A percentile compares a stretch with the other conserved stretches of the same genome.
Conservation (phyloP, 164 flowering plant genomes). For the Vitis cinerea region DNA sequence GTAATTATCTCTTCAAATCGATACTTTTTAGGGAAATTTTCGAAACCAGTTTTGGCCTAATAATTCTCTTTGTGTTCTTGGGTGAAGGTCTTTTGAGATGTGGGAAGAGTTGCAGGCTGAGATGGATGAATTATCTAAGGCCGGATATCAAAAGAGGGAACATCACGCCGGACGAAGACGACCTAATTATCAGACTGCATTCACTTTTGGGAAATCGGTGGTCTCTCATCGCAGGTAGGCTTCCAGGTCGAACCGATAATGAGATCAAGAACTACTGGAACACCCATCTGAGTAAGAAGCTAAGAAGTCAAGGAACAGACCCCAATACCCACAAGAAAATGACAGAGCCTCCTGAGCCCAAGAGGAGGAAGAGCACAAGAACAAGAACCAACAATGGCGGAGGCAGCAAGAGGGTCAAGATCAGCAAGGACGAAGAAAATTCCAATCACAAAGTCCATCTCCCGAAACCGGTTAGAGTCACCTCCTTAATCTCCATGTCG, state of each 20-base stretch:
- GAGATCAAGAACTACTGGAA: constrained; percentile 81
- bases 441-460: constrained; percentile 25
- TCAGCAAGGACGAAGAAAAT: constrained; percentile 1
- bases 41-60: too few relatives aligned
- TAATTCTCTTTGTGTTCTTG: neutral
- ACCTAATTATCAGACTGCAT: constrained; percentile 60
- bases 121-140: constrained; percentile 73
- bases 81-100: constrained; percentile 54
- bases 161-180: constrained; percentile 61
- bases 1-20: constrained; percentile 18
- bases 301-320: constrained; percentile 32
- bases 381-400: constrained; percentile 9
- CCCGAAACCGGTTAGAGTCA: constrained; percentile 39
- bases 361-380: constrained; percentile 14
- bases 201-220: constrained; percentile 62
- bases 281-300: constrained; percentile 56
- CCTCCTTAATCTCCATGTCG: constrained; percentile 11
- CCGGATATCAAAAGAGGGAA: constrained; percentile 69
- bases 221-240: constrained; percentile 65
- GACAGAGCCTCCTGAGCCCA: constrained; percentile 7
- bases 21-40: too few relatives aligned
- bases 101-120: constrained; percentile 67
- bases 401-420: neutral
- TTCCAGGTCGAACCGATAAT: constrained; percentile 79
- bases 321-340: constrained; percentile 30